Percentiles rank a stretch among this genome's conserved stretches.
phyloP scores from a whole-genome alignment of 495 filamentous ascomycete species.

The Penicillium arizonense region DNA sequence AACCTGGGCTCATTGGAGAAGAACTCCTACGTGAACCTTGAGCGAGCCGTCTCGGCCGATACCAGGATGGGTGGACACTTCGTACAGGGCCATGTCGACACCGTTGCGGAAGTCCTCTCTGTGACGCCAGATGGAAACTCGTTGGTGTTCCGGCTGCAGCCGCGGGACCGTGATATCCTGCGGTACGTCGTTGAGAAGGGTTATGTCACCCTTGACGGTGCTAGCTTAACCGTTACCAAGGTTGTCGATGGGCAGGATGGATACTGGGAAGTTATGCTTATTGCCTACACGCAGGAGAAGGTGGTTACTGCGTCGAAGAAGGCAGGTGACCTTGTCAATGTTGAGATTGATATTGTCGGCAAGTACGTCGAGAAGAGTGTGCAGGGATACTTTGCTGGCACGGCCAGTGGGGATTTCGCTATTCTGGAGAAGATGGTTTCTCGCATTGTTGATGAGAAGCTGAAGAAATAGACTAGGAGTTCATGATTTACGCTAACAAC shows the following conservation, averaged over 20 bases:
- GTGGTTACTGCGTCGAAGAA: slow-evolving; percentile 81
- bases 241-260: slow-evolving; percentile 70
- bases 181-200: slow-evolving; percentile 94
- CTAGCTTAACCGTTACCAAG: slow-evolving; percentile 85
- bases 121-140: slow-evolving; percentile 82
- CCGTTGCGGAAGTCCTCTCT: slow-evolving; percentile 67
- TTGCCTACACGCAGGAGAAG: slow-evolving; percentile 95
- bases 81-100: slow-evolving; percentile 94
- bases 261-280: slow-evolving; percentile 98
- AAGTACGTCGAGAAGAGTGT: slow-evolving; percentile 99
- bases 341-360: slow-evolving; percentile 97
- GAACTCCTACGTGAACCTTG: slow-evolving; percentile 75
- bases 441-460: slow-evolving; percentile 71
- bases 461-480: slow-evolving; percentile 38
- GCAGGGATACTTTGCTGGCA: slow-evolving; percentile 54
- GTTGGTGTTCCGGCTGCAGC: slow-evolving; percentile 77
- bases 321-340: slow-evolving; percentile 84
- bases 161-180: slow-evolving; percentile 63
- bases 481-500: slow-evolving; percentile 12
- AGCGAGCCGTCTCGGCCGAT: slow-evolving; percentile 81
- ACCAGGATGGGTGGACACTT: slow-evolving; percentile 78
- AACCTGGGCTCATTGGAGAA: slow-evolving; percentile 73
- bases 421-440: slow-evolving; percentile 83
- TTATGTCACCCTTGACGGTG: slow-evolving; percentile 93
- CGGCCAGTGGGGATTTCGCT: slow-evolving; percentile 51